Evolutionary conservation across 2,329 filamentous ascomycete genomes (phyloP).

Genomic region (Ceratocystis variospora): DNA sequence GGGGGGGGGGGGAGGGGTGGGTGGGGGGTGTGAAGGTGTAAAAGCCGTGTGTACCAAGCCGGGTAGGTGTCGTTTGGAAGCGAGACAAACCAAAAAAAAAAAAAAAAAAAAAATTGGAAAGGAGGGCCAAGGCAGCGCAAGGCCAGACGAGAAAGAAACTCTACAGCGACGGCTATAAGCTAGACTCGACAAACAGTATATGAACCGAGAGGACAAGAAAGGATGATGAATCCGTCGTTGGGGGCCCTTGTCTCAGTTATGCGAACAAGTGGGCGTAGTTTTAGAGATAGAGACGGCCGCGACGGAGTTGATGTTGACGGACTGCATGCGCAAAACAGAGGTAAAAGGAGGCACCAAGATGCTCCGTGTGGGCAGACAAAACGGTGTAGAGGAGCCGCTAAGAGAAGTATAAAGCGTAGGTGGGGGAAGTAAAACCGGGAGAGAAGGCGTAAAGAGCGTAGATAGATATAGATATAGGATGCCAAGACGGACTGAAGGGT

Average conservation of each 20-base stretch:
- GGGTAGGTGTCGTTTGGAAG: neutral
- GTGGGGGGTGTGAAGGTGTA: neutral
- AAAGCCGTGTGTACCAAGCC: neutral
- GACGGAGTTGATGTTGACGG: neutral
- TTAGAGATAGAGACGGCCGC: neutral
- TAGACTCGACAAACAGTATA: neutral
- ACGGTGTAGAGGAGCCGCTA: neutral
- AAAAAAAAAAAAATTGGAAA: neutral
- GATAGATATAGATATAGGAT: neutral
- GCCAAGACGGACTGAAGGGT: neutral
- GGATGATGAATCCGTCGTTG: neutral
- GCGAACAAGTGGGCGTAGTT: neutral
- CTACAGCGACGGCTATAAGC: neutral
- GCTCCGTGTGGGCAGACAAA: neutral
- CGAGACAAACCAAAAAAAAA: too few species aligned
- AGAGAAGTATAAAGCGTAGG: neutral
- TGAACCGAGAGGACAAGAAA: neutral
- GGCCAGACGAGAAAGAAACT: neutral
- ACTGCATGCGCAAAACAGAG: neutral
- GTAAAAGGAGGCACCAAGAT: neutral
- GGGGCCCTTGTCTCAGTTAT: neutral
- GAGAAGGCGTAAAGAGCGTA: neutral
- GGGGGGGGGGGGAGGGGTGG: too few species aligned
- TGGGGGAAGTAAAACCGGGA: neutral
- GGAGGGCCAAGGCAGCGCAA: neutral